Percentiles rank a stretch among this genome's conserved stretches.
phyloP scores from a whole-genome alignment of 257 asterid species.

The Rauvolfia tetraphylla region DNA sequence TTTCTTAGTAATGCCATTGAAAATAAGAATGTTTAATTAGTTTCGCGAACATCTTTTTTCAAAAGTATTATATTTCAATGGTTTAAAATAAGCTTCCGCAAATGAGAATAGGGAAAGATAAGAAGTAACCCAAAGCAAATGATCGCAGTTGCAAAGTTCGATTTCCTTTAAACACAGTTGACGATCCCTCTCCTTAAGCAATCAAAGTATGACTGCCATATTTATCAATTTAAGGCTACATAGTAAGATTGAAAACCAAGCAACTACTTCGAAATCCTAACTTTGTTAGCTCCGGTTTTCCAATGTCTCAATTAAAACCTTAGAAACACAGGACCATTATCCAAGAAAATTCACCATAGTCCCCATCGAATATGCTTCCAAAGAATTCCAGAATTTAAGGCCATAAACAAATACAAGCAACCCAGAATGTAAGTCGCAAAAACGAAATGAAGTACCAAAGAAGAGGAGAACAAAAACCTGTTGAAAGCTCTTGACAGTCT shows the following conservation, averaged over 20 bases:
- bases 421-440: not conserved
- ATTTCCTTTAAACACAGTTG: not conserved
- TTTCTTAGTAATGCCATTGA: too few species aligned
- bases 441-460: not conserved
- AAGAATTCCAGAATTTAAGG: not conserved
- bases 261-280: not conserved
- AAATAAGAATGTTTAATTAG: too few species aligned
- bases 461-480: conserved; percentile 43
- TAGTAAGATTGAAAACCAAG: not conserved
- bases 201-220: not conserved
- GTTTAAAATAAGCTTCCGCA: too few species aligned
- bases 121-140: not conserved
- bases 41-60: too few species aligned
- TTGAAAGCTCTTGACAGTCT: conserved; percentile 87
- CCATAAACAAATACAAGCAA: not conserved
- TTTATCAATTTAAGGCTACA: not conserved
- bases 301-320: not conserved
- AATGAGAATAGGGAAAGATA: too few species aligned
- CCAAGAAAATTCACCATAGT: not conserved
- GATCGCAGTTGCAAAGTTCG: not conserved
- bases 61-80: too few species aligned
- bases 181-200: not conserved
- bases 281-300: not conserved
- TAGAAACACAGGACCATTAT: not conserved
- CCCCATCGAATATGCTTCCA: not conserved